A percentile compares a stretch with the other conserved stretches of the same genome.
Evolutionary conservation across 2,329 filamentous ascomycete genomes (phyloP).

Genomic region (Fusarium lyarnte): DNA sequence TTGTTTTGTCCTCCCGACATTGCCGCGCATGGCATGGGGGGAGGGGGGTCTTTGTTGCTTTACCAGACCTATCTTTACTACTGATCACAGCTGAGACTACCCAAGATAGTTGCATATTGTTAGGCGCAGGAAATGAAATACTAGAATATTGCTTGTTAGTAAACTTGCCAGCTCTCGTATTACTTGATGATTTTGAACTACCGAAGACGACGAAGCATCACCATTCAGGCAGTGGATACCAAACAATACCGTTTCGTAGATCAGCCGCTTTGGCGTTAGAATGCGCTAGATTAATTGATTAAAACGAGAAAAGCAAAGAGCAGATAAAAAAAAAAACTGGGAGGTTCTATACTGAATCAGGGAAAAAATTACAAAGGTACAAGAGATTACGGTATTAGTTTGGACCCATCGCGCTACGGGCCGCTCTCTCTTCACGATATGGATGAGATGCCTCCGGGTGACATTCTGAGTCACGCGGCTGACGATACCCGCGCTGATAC

Average conservation of each 20-base stretch:
- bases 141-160: conserved; percentile 15
- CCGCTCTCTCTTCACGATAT: not conserved
- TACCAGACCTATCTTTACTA: conserved; percentile 4
- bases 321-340: not conserved
- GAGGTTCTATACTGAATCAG: not conserved
- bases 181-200: not conserved
- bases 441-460: not conserved
- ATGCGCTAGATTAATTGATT: not conserved
- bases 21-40: conserved; percentile 2
- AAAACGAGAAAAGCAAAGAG: not conserved
- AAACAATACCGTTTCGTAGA: not conserved
- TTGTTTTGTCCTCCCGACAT: not conserved
- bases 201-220: not conserved
- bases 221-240: not conserved
- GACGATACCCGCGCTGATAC: not conserved
- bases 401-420: conserved; percentile 7
- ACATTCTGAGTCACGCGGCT: not conserved
- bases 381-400: conserved; percentile 1
- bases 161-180: not conserved
- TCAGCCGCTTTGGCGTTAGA: not conserved
- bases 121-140: conserved; percentile 39
- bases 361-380: not conserved
- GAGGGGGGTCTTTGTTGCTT: not conserved
- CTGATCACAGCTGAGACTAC: conserved; percentile 20
- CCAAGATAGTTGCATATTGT: conserved; percentile 37